Conservation (phyloP, 129 eudicot species). For the Centrapalus pauciflorus region DNA sequence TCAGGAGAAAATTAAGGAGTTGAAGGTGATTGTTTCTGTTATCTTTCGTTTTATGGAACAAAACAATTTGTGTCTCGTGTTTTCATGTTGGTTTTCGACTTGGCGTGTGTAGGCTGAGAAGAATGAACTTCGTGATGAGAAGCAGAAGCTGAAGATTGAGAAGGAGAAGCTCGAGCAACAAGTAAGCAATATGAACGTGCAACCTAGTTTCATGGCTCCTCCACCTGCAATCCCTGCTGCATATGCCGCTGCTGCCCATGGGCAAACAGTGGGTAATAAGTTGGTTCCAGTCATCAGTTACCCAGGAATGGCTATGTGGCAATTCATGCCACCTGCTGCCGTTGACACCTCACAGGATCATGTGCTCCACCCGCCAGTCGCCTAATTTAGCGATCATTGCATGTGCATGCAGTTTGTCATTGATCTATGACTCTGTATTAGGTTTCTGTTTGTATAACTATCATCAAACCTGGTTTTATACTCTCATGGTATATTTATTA, state of each 20-base stretch:
- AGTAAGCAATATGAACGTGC: conserved; percentile 49
- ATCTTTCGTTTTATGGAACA: background rate
- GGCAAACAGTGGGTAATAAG: conserved; percentile 54
- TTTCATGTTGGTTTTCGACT: background rate
- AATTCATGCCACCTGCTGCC: conserved; percentile 93
- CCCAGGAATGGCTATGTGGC: conserved; percentile 99
- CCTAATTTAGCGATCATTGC: conserved; percentile 37
- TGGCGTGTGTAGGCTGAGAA: conserved; percentile 47
- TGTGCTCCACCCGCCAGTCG: conserved; percentile 91
- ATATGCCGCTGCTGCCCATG: conserved; percentile 47
- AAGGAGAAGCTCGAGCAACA: conserved; percentile 75
- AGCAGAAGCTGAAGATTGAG: conserved; percentile 79
- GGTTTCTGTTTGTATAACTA: conserved; percentile 23
- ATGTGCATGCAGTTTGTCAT: conserved; percentile 23
- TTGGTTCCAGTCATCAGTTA: conserved; percentile 72
- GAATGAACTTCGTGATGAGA: conserved; percentile 86
- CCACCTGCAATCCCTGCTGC: conserved; percentile 67
- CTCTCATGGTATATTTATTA: conserved; percentile 16
- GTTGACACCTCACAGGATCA: conserved; percentile 86
- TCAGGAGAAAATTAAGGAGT: conserved; percentile 76
- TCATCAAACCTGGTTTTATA: conserved; percentile 14
- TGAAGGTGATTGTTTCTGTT: conserved; percentile 37
- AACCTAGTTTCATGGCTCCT: conserved; percentile 60
- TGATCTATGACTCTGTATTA: conserved; percentile 23
- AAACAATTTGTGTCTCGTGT: background rate